Percentiles rank a stretch among this genome's conserved stretches.
These are phyloP conservation scores for Jamesozyma jinghongensis DNA, from an alignment of 805 yeast species.

Conservation along the genomic window DNA sequence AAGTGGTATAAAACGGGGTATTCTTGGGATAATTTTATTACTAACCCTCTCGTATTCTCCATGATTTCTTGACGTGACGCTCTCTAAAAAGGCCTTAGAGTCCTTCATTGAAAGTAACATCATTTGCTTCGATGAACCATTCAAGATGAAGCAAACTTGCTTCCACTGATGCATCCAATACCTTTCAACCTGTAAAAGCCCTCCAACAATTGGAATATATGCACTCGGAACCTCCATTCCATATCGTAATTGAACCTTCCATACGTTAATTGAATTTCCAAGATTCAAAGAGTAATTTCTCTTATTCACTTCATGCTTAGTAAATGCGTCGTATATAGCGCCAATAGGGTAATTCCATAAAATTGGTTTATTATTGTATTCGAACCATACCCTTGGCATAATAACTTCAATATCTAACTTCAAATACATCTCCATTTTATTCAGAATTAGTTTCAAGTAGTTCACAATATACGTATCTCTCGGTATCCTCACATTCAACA, in stretches of 20 bases:
- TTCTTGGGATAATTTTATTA: conserved; percentile 13
- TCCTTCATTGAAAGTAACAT: conserved; percentile 64
- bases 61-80: conserved; percentile 31
- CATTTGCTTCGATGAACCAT: conserved; percentile 72
- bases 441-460: conserved; percentile 31
- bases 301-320: neutral
- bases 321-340: conserved; percentile 44
- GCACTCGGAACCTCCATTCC: conserved; percentile 36
- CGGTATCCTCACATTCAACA: conserved; percentile 20
- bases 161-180: conserved; percentile 73
- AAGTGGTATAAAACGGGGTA: conserved; percentile 13
- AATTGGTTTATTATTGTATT: conserved; percentile 52
- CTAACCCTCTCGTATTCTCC: conserved; percentile 16
- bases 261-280: conserved; percentile 28
- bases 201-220: conserved; percentile 36
- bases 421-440: conserved; percentile 32
- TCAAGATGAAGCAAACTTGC: conserved; percentile 66
- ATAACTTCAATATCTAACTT: conserved; percentile 21
- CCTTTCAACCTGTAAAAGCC: conserved; percentile 28
- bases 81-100: conserved; percentile 48
- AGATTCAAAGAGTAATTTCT: neutral
- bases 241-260: conserved; percentile 40
- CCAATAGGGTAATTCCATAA: conserved; percentile 78
- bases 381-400: conserved; percentile 50
- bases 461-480: conserved; percentile 49